Percentiles rank a stretch among this genome's conserved stretches.
Evolutionary conservation across 192 early-diverging fungal species (phyloP).

Genomic region (Endogone sp.): DNA sequence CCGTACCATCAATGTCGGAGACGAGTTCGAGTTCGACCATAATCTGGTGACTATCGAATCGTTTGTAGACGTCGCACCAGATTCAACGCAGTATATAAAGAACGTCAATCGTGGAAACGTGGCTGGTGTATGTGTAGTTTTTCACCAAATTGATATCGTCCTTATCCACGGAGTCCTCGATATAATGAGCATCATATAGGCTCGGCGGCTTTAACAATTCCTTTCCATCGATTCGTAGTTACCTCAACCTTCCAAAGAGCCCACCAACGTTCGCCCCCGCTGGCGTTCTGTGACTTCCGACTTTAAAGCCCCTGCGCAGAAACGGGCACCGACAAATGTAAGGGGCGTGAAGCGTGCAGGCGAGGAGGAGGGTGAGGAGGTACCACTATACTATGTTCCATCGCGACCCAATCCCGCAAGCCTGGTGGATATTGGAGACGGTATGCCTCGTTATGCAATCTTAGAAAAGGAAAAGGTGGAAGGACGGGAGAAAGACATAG

Average conservation of each 20-base stretch:
- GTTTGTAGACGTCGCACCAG: background rate
- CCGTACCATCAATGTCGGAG: slow-evolving; percentile 20
- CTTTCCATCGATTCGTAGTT: background rate
- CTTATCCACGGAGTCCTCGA: background rate
- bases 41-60: slow-evolving; percentile 42
- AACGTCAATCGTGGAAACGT: background rate
- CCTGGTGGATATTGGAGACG: background rate
- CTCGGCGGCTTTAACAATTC: background rate
- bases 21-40: slow-evolving; percentile 49
- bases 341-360: background rate
- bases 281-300: background rate
- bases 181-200: background rate
- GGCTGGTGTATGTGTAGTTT: background rate
- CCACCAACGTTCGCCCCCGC: background rate
- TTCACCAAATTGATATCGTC: background rate
- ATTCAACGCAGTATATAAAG: background rate
- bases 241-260: background rate
- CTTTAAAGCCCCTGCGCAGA: background rate
- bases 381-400: background rate
- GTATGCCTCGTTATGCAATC: background rate
- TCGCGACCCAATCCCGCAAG: background rate
- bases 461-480: background rate
- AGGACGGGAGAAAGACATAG: background rate
- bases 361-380: background rate
- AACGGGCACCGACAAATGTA: background rate